phyloP scores from a whole-genome alignment of 495 filamentous ascomycete genomes.

The Aspergillus hancockii region DNA sequence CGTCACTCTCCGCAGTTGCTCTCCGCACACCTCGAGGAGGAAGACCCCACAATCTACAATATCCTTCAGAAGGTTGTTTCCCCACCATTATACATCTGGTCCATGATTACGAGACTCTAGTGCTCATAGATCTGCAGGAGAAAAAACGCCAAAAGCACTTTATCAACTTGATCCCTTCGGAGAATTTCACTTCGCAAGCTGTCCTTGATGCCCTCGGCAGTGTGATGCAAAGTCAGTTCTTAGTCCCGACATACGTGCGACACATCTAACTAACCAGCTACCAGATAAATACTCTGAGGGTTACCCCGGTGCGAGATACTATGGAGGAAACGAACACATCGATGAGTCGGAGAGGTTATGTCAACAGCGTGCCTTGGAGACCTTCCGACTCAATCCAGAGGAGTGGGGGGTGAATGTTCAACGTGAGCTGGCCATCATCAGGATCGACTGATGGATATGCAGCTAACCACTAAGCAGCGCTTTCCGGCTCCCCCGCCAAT shows the following conservation, averaged over 20 bases:
- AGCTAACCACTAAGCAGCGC: slow-evolving; percentile 52
- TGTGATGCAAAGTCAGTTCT: slow-evolving; percentile 88
- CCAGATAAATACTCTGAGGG: slow-evolving; percentile 99
- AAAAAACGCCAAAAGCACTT: slow-evolving; percentile 95
- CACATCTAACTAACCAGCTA: slow-evolving; percentile 1
- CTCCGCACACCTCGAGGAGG: slow-evolving; percentile 72
- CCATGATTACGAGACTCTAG: neutral
- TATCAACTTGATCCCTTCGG: slow-evolving; percentile 97
- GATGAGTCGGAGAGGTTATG: slow-evolving; percentile 88
- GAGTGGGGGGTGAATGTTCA: slow-evolving; percentile 99
- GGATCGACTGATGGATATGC: neutral
- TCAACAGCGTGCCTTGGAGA: slow-evolving; percentile 82
- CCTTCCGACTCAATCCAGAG: slow-evolving; percentile 77
- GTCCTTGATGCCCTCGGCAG: slow-evolving; percentile 95
- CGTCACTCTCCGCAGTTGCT: slow-evolving; percentile 61
- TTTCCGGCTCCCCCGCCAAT: slow-evolving; percentile 95
- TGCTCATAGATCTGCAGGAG: slow-evolving; percentile 57
- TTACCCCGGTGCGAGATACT: slow-evolving; percentile 95
- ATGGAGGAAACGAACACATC: slow-evolving; percentile 95
- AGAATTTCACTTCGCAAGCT: slow-evolving; percentile 98
- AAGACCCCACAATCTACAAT: slow-evolving; percentile 80
- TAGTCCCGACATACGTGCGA: slow-evolving; percentile 6
- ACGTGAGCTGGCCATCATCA: slow-evolving; percentile 52
- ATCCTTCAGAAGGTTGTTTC: slow-evolving; percentile 83
- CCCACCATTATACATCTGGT: neutral